Evolutionary conservation across 768 basidiomycete species (phyloP), one percentile per base, ranked within the genome.

Genomic region (Clathrus columnatus): DNA sequence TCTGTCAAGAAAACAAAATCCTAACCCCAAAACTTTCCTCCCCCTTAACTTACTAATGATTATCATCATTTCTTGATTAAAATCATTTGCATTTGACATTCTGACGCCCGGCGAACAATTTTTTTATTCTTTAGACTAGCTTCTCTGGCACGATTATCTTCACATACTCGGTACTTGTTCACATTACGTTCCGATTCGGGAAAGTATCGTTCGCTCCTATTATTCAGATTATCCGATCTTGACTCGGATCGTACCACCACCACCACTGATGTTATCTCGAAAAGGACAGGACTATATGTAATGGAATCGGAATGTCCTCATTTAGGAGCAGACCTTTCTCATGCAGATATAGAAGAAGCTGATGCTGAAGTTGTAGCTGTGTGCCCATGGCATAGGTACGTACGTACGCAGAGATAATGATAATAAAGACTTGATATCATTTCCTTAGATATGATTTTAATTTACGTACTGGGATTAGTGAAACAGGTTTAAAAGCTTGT

Each of bases 231-330:
- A 2, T 72, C 81, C 11, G 51, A 29, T 18, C n/a, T 36, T n/a
- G 32, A 28, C 23, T 59, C 51, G 17, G 58, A 48, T 20, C 50
- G 20, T n/a, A 56, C 27, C 7, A 49, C 36, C 28, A 20, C 53
- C 6, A 59, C 46, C 14, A 57, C 62, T 50, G 29, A 64, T 14
- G 59, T 60, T 20, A 61, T 66, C 46, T 65, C 64, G 17, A 36
- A 60, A 16, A 32, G 16, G 30, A 7, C 30, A 32, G 70, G 87
- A 60, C 71, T 89, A 11, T 90, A 88, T 63, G 81, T 79, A 7
- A 90, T 91, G 87, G 87, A 90, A 67, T 79, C 84, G 4, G 79
- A 75, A 8, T 90, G 87, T 65, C 87, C 87, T 4, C 88, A 91
- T 69, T 74, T 89, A 7, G 86, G 87, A 2, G 87, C 86, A 20